A percentile compares a stretch with the other conserved stretches of the same genome.
These are phyloP conservation scores for Dioscorea alata DNA, from an alignment of 106 monocot genomes.

Conservation along the genomic window DNA sequence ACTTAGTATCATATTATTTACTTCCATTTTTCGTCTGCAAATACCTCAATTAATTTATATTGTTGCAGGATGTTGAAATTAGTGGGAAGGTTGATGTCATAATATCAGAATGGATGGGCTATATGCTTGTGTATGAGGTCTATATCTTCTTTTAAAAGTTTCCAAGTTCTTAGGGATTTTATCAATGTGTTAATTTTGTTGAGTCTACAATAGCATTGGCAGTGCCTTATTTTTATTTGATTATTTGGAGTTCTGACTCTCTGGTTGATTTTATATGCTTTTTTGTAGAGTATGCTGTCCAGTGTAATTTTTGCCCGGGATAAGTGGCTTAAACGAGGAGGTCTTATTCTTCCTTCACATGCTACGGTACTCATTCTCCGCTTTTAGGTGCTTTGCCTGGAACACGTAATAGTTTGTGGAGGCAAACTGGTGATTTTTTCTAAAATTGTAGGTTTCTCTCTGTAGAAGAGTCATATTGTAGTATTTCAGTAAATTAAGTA, in stretches of 20 bases:
- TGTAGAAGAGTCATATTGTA: no score
- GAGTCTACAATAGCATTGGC: neutral
- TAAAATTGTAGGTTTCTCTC: no score
- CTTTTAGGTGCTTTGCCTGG: no score
- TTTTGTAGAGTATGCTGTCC: slow-evolving; percentile 78
- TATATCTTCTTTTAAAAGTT: neutral
- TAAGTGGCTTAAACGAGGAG: slow-evolving; percentile 93
- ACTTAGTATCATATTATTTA: no score
- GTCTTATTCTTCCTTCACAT: slow-evolving; percentile 98
- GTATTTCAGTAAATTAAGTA: no score
- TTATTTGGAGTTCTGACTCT: neutral
- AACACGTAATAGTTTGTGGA: no score
- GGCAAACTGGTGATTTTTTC: no score
- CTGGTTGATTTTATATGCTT: neutral
- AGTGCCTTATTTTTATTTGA: no score
- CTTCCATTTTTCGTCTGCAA: no score
- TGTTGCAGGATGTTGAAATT: slow-evolving; percentile 71
- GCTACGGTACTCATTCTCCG: slow-evolving; percentile 50
- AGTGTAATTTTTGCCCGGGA: slow-evolving; percentile 92
- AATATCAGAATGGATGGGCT: slow-evolving; percentile 99
- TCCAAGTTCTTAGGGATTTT: neutral
- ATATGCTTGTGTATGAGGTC: slow-evolving; percentile 98
- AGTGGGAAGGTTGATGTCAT: slow-evolving; percentile 98
- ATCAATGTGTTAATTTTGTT: neutral
- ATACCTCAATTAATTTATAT: no score